phyloP scores from a whole-genome alignment of 768 basidiomycete genomes.

The Steccherinum ochraceum region DNA sequence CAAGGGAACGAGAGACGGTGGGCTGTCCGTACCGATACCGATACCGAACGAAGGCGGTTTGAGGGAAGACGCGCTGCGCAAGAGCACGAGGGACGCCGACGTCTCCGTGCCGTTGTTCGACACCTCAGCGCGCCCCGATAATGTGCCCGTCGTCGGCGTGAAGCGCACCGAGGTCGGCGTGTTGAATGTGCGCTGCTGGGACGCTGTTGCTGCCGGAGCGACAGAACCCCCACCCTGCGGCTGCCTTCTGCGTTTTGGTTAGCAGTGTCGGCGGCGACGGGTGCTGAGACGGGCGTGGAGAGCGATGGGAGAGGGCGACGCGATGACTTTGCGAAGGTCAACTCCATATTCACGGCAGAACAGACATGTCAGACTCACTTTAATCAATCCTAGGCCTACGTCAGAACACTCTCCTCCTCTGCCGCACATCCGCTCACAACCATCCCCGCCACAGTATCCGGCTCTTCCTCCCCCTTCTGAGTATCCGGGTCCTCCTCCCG shows the following conservation, averaged over 20 bases:
- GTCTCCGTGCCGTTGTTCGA: background rate
- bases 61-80: background rate
- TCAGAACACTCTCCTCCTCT: conserved; percentile 10
- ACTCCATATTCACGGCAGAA: conserved; percentile 64
- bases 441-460: conserved; percentile 35
- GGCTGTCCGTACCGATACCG: background rate
- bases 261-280: background rate
- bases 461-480: conserved; percentile 18
- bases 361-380: conserved; percentile 17
- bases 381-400: conserved; percentile 31
- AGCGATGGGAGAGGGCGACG: conserved; percentile 8
- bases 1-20: background rate
- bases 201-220: background rate
- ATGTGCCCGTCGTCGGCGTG: conserved; percentile 19
- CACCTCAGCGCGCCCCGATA: background rate
- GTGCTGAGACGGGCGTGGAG: background rate
- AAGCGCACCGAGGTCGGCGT: conserved; percentile 21
- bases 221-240: background rate
- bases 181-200: conserved; percentile 25
- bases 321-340: conserved; percentile 40
- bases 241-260: background rate
- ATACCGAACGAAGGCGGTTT: background rate
- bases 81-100: background rate
- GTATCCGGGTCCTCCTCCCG: conserved; percentile 70
- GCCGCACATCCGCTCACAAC: conserved; percentile 13